Evolutionary conservation across 2,329 filamentous ascomycete genomes (phyloP), one percentile per base, ranked within the genome.

Genomic region (Nigrospora sphaerica): DNA sequence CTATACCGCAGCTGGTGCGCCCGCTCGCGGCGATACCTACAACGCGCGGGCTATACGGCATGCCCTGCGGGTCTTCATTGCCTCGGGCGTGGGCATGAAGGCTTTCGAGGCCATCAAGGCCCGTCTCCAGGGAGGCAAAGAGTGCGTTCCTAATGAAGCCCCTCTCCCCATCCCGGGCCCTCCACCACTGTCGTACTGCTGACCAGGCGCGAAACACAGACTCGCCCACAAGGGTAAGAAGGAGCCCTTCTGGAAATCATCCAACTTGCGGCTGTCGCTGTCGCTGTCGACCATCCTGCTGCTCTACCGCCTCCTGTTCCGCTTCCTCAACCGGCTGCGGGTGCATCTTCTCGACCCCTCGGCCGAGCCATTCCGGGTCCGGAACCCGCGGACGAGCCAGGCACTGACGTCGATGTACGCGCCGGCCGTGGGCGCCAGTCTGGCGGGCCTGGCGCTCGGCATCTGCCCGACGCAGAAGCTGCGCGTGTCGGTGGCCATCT

Each of bases 201-300:
- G 23, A 28, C 23, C 23, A 9, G 23, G 10, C 10, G 23, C 23
- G 23, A 28, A 28, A 5, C 2, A 53, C 16, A 63, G 60, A 12
- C 48, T 54, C n/a, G 44, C 53, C 12, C 12, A 51, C 31, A 46
- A 52, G 4, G 52, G 60, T 46, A 63, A 74, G 55, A 79, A 76
- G 55, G 67, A 75, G 37, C 73, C 78, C 0, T 68, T 81, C 14
- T 75, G 80, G 67, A 80, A 77, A 51, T 88, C 84, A 0, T 74
- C 83, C 0, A 85, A 86, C 19, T 72, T 93, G 43, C 80, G 90
- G 46, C 74, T 95, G 11, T 92, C 90, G 0, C 72, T 91, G 10
- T 93, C 89, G 0, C 75, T 96, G 13, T 91, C 90, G 14, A 78
- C 87, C 3, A 89, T 96, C 52, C 77, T 97, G 17, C 80, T 97